Evolutionary conservation across 805 yeast species (phyloP).

Genomic region (Blastobotrys chiropterorum): DNA sequence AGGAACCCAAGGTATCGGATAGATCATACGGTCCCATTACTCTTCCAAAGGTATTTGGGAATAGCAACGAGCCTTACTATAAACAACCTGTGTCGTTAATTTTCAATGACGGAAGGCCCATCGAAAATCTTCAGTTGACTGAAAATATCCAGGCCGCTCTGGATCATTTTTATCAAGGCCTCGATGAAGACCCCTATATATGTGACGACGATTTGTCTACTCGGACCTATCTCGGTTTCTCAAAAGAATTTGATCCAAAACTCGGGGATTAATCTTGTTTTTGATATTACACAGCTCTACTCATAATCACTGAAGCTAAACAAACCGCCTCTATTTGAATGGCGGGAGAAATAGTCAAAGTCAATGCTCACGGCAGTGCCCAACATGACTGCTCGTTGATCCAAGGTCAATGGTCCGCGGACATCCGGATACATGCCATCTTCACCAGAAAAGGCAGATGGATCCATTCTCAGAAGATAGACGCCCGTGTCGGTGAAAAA

Average conservation of each 20-base stretch:
- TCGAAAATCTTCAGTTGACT: slow-evolving; percentile 2
- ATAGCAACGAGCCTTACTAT: slow-evolving; percentile 7
- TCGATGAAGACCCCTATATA: slow-evolving; percentile 1
- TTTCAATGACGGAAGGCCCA: slow-evolving; percentile 6
- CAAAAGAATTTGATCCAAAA: slow-evolving; percentile 5
- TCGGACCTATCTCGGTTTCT: slow-evolving; percentile 14
- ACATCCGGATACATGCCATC: slow-evolving; percentile 46
- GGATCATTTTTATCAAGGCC: slow-evolving; percentile 2
- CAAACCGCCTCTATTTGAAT: slow-evolving; percentile 43
- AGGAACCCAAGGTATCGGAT: neutral
- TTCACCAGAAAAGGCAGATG: slow-evolving; percentile 52
- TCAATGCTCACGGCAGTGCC: slow-evolving; percentile 90
- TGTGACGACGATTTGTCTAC: neutral
- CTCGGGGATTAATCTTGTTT: neutral
- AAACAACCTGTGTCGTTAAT: slow-evolving; percentile 20
- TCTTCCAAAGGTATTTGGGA: slow-evolving; percentile 9
- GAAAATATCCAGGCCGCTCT: slow-evolving; percentile 8
- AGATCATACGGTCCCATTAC: neutral
- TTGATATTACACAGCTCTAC: slow-evolving; percentile 2
- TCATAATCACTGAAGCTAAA: slow-evolving; percentile 16
- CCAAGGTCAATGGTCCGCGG: slow-evolving; percentile 50
- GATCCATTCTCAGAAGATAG: slow-evolving; percentile 79
- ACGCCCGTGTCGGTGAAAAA: slow-evolving; percentile 93
- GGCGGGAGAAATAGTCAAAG: slow-evolving; percentile 95
- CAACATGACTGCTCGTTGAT: slow-evolving; percentile 77